A percentile compares a stretch with the other conserved stretches of the same genome.
These are phyloP conservation scores for Hanseniaspora guilliermondii DNA, from an alignment of 805 yeast species.

Conservation along the genomic window DNA sequence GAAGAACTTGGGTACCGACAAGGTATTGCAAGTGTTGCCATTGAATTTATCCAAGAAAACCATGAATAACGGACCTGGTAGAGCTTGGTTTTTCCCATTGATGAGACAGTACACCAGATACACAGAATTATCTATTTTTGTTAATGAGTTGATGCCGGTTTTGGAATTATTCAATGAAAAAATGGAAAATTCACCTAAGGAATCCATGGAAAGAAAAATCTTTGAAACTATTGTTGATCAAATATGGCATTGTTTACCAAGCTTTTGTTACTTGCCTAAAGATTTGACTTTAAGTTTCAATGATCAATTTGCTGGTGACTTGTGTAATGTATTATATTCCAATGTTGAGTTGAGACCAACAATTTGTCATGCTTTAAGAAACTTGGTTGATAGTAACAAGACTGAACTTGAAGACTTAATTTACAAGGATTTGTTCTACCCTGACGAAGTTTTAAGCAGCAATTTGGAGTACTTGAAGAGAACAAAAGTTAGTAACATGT, in stretches of 20 bases:
- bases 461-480: conserved; percentile 50
- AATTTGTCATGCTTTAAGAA: conserved; percentile 71
- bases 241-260: conserved; percentile 82
- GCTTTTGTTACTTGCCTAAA: conserved; percentile 73
- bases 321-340: conserved; percentile 64
- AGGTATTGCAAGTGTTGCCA: conserved; percentile 62
- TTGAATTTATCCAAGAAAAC: conserved; percentile 48
- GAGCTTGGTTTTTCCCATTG: conserved; percentile 91
- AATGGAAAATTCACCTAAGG: conserved; percentile 34
- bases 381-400: conserved; percentile 61
- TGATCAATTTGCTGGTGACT: conserved; percentile 61
- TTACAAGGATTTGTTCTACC: conserved; percentile 48
- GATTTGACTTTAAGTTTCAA: conserved; percentile 57
- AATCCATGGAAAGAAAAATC: conserved; percentile 61
- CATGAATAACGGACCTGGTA: conserved; percentile 38
- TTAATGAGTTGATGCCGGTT: conserved; percentile 53
- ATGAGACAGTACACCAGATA: conserved; percentile 73
- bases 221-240: conserved; percentile 80
- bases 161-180: conserved; percentile 42
- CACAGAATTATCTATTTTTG: conserved; percentile 55
- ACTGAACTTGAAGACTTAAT: conserved; percentile 24
- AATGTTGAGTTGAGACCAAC: conserved; percentile 62
- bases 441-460: conserved; percentile 40
- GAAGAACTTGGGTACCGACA: conserved; percentile 74
- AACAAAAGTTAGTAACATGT: conserved; percentile 54